phyloP scores from a whole-genome alignment of 2,329 filamentous ascomycete species.

The Fusarium sp. region DNA sequence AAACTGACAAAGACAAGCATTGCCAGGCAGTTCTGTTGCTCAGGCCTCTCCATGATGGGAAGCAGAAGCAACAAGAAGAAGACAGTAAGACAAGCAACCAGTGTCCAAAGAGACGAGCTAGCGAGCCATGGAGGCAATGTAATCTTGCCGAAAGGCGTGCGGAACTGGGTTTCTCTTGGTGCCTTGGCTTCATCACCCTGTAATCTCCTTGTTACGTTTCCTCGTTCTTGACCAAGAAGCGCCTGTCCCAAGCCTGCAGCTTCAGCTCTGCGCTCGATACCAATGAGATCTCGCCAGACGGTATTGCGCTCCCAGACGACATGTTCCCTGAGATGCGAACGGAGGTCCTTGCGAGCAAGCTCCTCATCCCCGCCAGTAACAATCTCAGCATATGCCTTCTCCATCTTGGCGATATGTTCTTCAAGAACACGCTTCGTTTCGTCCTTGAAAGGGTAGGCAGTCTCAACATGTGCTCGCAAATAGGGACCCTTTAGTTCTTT shows the following conservation, averaged over 20 bases:
- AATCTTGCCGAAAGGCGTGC: slow-evolving; percentile 84
- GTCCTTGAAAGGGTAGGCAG: slow-evolving; percentile 84
- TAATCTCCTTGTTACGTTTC: slow-evolving; percentile 75
- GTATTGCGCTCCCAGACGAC: slow-evolving; percentile 99
- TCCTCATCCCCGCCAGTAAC: slow-evolving; percentile 84
- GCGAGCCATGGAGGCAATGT: slow-evolving; percentile 84
- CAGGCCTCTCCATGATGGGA: slow-evolving; percentile 85
- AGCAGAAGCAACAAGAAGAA: slow-evolving; percentile 81
- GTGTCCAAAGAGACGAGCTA: slow-evolving; percentile 81
- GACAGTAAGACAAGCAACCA: slow-evolving; percentile 76
- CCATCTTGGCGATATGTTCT: slow-evolving; percentile 78
- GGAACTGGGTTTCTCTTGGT: slow-evolving; percentile 73
- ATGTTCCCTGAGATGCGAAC: slow-evolving; percentile 92
- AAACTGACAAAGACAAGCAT: slow-evolving; percentile 94
- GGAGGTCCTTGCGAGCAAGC: slow-evolving; percentile 84
- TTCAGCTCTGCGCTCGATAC: slow-evolving; percentile 94
- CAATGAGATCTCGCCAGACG: slow-evolving; percentile 99
- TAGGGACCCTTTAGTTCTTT: slow-evolving; percentile 82
- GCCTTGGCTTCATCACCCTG: slow-evolving; percentile 85
- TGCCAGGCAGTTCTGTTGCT: slow-evolving; percentile 96
- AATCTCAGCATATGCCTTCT: slow-evolving; percentile 82
- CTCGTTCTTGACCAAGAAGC: slow-evolving; percentile 80
- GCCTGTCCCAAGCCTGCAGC: slow-evolving; percentile 91
- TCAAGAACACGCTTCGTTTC: slow-evolving; percentile 78
- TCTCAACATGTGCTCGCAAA: slow-evolving; percentile 78